Base-by-base conservation (phyloP, 257 asterid species). In the Voacanga thouarsii region DNA sequence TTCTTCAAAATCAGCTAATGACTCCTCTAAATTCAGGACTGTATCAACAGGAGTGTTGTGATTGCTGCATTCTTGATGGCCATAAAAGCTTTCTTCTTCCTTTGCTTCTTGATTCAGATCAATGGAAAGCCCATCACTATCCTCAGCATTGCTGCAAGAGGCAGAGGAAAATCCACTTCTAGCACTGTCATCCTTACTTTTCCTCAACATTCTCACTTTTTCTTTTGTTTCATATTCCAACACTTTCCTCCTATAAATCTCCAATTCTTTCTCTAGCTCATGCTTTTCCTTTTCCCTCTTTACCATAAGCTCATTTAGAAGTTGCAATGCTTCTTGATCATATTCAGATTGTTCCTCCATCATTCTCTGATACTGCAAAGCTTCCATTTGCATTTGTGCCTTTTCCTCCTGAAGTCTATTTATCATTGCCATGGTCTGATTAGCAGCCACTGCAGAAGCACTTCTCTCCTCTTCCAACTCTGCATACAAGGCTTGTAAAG, bases 321-420 rank as follows among this genome's bases (percentile, higher is more conserved):
- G 93, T 61, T 96, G 97, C 90, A 96, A 66, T 28, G 99, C 99
- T 85, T 96, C 99, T 85, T 96, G 99, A 82, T 96, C 99, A 21
- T 96, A 96, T 61, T 96, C 99, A 0, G 98, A 87, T 78, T 96
- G 99, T 75, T 96, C 99, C 74, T 96, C 99, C 99, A 96, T 96
- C 99, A 96, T 96, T 83, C 99, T 89, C 85, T 96, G 98, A 70
- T 96, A 96, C 87, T 96, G 99, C 80, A 93, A 82, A 26, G 99
- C 98, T 80, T 96, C 99, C 98, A 96, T 96, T 80, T 93, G 97
- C 97, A 96, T 89, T 12, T 97, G 98, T 0, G 97, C 97, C 80
- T 92, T 96, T 84, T 96, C 99, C 88, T 96, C 99, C 63, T 96
- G 99, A 60, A 96, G 97, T 39, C 97, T 77, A 72, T 92, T 93